Conservation (phyloP, 2,329 filamentous ascomycete genomes). For the Alternaria sp. region DNA sequence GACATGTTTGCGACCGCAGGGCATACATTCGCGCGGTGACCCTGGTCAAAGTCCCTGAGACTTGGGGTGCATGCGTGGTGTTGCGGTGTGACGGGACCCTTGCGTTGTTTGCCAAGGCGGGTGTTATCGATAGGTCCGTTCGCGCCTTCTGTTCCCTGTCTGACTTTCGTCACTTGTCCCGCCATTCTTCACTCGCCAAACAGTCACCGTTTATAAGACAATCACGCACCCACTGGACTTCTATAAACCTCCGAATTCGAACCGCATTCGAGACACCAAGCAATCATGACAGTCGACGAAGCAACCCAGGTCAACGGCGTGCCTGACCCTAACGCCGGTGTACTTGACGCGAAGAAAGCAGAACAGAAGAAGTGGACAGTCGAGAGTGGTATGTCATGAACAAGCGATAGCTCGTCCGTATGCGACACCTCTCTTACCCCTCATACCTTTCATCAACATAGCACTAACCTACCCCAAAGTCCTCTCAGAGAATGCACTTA, state of each 20-base stretch:
- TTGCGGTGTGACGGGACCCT: constrained; percentile 17
- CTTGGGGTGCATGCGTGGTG: constrained; percentile 9
- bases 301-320: constrained; percentile 52
- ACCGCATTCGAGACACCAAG: constrained; percentile 1
- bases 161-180: constrained; percentile 10
- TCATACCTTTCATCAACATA: neutral
- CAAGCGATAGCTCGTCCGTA: constrained; percentile 34
- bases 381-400: constrained; percentile 54
- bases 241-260: neutral
- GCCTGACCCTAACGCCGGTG: constrained; percentile 44
- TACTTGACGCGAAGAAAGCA: constrained; percentile 38
- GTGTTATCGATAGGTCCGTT: constrained; percentile 27
- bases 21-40: neutral
- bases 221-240: neutral
- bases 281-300: constrained; percentile 40
- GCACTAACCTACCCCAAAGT: constrained; percentile 53
- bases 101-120: constrained; percentile 25
- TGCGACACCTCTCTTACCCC: constrained; percentile 34
- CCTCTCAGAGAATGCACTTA: constrained; percentile 66
- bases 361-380: constrained; percentile 48
- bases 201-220: constrained; percentile 3
- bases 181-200: constrained; percentile 9
- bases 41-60: neutral
- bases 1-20: constrained; percentile 30
- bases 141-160: constrained; percentile 54